phyloP scores from a whole-genome alignment of 371 early-diverging fungal genomes.

The Chytridium lagenaria region DNA sequence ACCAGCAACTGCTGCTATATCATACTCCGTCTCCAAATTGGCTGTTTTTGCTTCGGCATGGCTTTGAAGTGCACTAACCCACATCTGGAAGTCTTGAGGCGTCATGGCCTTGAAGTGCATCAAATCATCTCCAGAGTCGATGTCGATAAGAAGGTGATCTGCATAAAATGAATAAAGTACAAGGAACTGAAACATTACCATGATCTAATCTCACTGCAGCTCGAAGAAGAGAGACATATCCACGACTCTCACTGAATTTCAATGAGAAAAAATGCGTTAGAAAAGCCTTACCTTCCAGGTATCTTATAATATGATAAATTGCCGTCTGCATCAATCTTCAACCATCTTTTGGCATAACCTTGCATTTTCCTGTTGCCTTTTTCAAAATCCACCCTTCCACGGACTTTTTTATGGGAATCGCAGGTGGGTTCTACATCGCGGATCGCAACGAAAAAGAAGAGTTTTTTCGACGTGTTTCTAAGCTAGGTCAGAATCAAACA shows the following conservation, averaged over 20 bases:
- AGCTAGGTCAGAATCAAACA: neutral
- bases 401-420: conserved; percentile 28
- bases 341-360: conserved; percentile 57
- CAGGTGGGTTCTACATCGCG: conserved; percentile 44
- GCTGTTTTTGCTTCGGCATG: conserved; percentile 38
- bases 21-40: conserved; percentile 21
- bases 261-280: conserved; percentile 1
- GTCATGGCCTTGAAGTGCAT: conserved; percentile 81
- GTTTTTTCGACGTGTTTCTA: conserved; percentile 83
- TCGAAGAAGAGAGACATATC: conserved; percentile 65
- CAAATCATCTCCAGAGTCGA: conserved; percentile 82
- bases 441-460: conserved; percentile 84
- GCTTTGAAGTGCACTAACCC: conserved; percentile 56
- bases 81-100: conserved; percentile 69
- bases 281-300: conserved; percentile 70
- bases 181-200: conserved; percentile 24
- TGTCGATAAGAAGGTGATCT: conserved; percentile 76
- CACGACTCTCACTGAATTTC: conserved; percentile 66
- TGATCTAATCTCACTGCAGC: conserved; percentile 49
- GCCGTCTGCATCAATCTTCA: conserved; percentile 50
- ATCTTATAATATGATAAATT: conserved; percentile 48
- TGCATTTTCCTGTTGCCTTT: conserved; percentile 72
- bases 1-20: neutral
- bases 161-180: neutral
- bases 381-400: conserved; percentile 67